Evolutionary conservation across 805 yeast species (phyloP), one percentile per base, ranked within the genome.

Genomic region (Metschnikowia chrysomelidarum): DNA sequence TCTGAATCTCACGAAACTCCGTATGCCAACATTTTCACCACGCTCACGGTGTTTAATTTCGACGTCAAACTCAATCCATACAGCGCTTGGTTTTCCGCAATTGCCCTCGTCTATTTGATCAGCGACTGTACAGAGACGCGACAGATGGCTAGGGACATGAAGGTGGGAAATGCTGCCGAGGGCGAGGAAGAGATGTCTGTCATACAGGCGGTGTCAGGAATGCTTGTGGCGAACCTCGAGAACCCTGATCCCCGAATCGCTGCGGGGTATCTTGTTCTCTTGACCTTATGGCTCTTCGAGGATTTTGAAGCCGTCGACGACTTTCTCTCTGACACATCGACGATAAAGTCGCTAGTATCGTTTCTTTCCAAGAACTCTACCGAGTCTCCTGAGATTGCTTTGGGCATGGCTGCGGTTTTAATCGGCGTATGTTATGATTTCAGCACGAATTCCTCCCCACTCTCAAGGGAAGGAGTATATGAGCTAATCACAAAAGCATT

Each of bases 401-500:
- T 85, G 52, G 89, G 96, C 1, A 66, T 88, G 71, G 72, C 82
- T 3, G 70, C 86, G 0, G 64, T 82, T 15, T 59, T 89, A 16
- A 53, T 93, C 8, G 96, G 96, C 24, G 69, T 83, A 2, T 69
- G 79, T 1, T 93, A 86, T 53, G 97, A 88, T 42, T 91, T 89
- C 54, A 68, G 81, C 11, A 57, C 79, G 4, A 62, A 60, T 12
- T 60, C 61, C 2, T 87, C 97, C 0, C 82, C 88, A 3, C 56
- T 78, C 10, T 44, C 80, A 1, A 64, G 98, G 43, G 56, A 56
- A 1, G 82, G 78, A 5, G 62, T 87, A 15, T 79, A 79, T 51
- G 59, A 76, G 3, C 58, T 86, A 30, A 62, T 93, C n/a, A 62
- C 71, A 1, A 81, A 78, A 42, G 71, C 82, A n/a, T 63, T 91